Conservation (phyloP, 257 asterid genomes). For the Anisodus acutangulus region DNA sequence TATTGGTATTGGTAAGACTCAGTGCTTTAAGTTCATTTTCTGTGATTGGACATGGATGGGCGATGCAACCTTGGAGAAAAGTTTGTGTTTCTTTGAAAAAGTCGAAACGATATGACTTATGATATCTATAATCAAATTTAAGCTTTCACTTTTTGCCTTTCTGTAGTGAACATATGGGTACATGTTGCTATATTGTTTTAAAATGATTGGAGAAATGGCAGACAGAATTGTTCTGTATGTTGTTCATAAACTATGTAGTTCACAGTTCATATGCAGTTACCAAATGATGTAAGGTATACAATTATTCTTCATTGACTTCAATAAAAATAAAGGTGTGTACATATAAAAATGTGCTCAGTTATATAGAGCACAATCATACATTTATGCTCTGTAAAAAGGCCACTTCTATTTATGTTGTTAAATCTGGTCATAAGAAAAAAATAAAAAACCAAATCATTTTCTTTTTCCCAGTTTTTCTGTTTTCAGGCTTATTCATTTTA, state of each 20-base stretch:
- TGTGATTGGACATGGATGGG: constrained; percentile 6
- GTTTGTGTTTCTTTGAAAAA: background rate
- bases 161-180: constrained; percentile 11
- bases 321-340: background rate
- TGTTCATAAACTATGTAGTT: constrained; percentile 15
- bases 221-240: background rate
- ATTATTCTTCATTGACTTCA: background rate
- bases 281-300: background rate
- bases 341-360: background rate
- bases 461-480: background rate
- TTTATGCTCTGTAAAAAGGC: background rate
- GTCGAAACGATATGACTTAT: too few relatives aligned
- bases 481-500: constrained; percentile 1
- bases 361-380: background rate
- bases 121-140: constrained; percentile 13
- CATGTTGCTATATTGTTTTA: background rate
- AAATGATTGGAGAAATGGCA: constrained; percentile 25
- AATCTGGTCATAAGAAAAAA: background rate
- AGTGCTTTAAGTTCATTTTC: background rate
- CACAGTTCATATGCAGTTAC: constrained; percentile 23
- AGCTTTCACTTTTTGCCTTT: background rate
- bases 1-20: constrained; percentile 84
- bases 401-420: constrained; percentile 14
- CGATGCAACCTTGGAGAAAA: constrained; percentile 12
- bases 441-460: background rate